A percentile compares a stretch with the other conserved stretches of the same genome.
Conservation (phyloP, 345 rosid genomes). For the Cardiospermum halicacabum region DNA sequence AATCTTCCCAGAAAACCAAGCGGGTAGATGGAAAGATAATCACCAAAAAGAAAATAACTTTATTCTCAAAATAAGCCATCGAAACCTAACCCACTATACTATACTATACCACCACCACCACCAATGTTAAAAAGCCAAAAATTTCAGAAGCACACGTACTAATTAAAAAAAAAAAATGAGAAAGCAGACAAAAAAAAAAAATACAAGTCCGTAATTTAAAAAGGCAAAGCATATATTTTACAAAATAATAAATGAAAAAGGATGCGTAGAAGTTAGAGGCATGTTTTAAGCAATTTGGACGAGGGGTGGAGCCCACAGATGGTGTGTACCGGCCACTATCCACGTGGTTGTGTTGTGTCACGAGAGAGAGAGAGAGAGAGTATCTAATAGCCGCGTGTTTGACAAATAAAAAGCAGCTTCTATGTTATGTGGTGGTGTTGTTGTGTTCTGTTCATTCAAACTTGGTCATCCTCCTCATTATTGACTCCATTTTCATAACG, state of each 20-base stretch:
- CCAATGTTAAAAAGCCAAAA: not conserved
- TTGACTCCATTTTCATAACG: too few species aligned
- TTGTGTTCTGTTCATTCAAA: too few species aligned
- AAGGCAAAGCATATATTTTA: not conserved
- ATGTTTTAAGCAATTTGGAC: slow-evolving; percentile 16
- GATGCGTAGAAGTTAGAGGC: not conserved
- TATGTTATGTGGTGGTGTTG: too few species aligned
- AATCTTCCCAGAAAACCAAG: too few species aligned
- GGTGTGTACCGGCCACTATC: too few species aligned
- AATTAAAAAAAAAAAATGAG: not conserved
- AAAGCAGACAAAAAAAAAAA: not conserved
- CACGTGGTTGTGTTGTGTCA: too few species aligned
- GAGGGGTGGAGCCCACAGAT: too few species aligned
- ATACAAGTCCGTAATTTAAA: not conserved
- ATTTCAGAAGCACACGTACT: not conserved
- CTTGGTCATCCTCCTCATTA: too few species aligned
- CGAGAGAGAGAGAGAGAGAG: too few species aligned
- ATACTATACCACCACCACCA: too few species aligned
- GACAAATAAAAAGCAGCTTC: too few species aligned
- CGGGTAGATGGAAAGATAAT: not conserved
- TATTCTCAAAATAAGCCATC: not conserved
- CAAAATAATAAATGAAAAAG: not conserved
- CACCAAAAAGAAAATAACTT: not conserved
- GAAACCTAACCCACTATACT: slow-evolving; percentile 15
- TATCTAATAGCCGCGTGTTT: too few species aligned